phyloP scores from a whole-genome alignment of 805 yeast genomes.

The Saturnispora serradocipensis region DNA sequence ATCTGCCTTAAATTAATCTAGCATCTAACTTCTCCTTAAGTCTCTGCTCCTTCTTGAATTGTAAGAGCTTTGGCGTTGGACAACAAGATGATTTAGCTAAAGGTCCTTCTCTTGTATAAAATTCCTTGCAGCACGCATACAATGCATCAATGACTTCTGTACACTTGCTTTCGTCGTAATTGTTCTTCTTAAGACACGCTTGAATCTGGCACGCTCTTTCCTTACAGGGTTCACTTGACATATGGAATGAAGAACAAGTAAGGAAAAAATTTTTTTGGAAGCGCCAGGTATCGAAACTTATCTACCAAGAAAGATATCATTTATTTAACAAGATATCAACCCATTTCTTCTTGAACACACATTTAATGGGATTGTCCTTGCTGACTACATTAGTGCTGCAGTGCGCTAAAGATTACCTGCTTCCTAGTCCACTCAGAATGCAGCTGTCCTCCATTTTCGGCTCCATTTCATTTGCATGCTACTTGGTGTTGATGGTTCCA shows the following conservation, averaged over 20 bases:
- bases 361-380: neutral
- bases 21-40: constrained; percentile 52
- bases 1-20: constrained; percentile 22
- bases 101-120: constrained; percentile 52
- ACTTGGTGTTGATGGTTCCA: constrained; percentile 69
- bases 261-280: neutral
- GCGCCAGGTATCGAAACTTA: neutral
- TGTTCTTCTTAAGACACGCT: constrained; percentile 55
- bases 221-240: constrained; percentile 48
- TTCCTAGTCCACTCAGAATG: neutral
- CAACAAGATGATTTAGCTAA: constrained; percentile 66
- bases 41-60: constrained; percentile 59
- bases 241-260: neutral
- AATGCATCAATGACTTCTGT: constrained; percentile 56
- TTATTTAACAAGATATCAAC: neutral
- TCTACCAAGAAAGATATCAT: neutral
- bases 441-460: constrained; percentile 55
- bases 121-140: constrained; percentile 64
- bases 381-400: neutral
- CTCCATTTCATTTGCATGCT: constrained; percentile 65
- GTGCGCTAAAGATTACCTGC: neutral
- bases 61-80: constrained; percentile 57
- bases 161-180: constrained; percentile 70
- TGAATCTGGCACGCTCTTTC: constrained; percentile 78
- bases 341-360: neutral